phyloP scores from a whole-genome alignment of 495 filamentous ascomycete genomes.

The Cudoniella acicularis region DNA sequence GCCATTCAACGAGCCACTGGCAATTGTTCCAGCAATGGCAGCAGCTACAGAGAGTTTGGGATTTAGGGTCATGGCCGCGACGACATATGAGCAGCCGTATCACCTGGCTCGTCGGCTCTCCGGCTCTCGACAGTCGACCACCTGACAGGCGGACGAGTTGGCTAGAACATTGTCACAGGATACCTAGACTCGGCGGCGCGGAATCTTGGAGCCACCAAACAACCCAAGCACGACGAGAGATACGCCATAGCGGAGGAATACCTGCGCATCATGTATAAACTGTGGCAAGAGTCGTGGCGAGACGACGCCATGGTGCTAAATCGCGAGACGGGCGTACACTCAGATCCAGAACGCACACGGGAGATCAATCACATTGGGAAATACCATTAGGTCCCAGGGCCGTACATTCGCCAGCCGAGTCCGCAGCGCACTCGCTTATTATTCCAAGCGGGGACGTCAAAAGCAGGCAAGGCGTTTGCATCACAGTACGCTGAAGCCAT shows the following conservation, averaged over 20 bases:
- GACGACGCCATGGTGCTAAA: constrained; percentile 48
- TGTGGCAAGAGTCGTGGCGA: constrained; percentile 60
- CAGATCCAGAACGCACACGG: constrained; percentile 50
- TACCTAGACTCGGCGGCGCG: neutral
- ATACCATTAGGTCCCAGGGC: constrained; percentile 44
- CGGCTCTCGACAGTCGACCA: too few relatives aligned
- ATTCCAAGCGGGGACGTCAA: constrained; percentile 61
- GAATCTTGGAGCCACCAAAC: neutral
- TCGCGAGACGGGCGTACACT: constrained; percentile 47
- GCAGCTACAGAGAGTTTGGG: too few relatives aligned
- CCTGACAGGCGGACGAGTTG: neutral
- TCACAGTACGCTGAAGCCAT: constrained; percentile 57
- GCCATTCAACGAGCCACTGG: too few relatives aligned
- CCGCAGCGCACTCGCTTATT: constrained; percentile 60
- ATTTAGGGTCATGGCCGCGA: too few relatives aligned
- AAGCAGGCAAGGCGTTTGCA: constrained; percentile 53
- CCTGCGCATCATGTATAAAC: neutral
- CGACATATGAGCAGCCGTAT: too few relatives aligned
- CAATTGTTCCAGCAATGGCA: too few relatives aligned
- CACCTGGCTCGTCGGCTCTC: too few relatives aligned
- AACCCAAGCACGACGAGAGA: neutral
- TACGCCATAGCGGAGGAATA: neutral
- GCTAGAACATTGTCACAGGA: neutral
- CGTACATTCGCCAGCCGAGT: constrained; percentile 52
- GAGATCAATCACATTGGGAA: constrained; percentile 54